phyloP scores from a whole-genome alignment of 768 basidiomycete species.

The Amanita exitialis region DNA sequence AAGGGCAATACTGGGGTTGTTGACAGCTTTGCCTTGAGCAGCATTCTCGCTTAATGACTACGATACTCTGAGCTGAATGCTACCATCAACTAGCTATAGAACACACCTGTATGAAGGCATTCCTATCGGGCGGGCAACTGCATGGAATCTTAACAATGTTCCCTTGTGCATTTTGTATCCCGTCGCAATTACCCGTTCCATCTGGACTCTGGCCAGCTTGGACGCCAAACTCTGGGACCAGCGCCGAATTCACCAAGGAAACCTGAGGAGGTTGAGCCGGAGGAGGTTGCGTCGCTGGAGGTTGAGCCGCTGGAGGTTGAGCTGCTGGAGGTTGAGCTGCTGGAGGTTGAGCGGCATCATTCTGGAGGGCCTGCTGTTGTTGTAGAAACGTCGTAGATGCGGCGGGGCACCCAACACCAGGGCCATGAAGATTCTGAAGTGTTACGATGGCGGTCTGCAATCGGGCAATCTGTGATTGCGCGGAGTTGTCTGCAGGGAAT shows the following conservation, averaged over 20 bases:
- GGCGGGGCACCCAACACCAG: conserved; percentile 61
- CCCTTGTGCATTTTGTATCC: conserved; percentile 43
- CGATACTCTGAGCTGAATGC: conserved; percentile 28
- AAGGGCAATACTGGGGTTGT: conserved; percentile 50
- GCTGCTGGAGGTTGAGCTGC: no score
- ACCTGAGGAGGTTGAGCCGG: conserved; percentile 19
- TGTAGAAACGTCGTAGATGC: conserved; percentile 46
- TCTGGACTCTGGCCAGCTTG: neutral
- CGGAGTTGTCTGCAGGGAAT: conserved; percentile 56
- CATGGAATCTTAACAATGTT: conserved; percentile 57
- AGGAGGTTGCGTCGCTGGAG: no score
- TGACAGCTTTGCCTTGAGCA: no score
- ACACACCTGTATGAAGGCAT: conserved; percentile 45
- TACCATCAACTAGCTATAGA: conserved; percentile 41
- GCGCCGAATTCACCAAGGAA: conserved; percentile 22
- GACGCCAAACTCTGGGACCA: conserved; percentile 20
- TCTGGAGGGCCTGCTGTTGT: conserved; percentile 13
- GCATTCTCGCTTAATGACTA: conserved; percentile 37
- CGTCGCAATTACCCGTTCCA: conserved; percentile 25
- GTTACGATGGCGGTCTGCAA: conserved; percentile 51
- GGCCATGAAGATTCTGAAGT: conserved; percentile 61
- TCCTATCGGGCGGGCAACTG: conserved; percentile 29
- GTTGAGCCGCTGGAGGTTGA: no score
- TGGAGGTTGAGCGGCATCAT: neutral
- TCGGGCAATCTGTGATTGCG: conserved; percentile 42